Percentiles rank a stretch among this genome's conserved stretches.
Evolutionary conservation across 345 rosid species (phyloP).

Genomic region (Melastoma malabathricum): DNA sequence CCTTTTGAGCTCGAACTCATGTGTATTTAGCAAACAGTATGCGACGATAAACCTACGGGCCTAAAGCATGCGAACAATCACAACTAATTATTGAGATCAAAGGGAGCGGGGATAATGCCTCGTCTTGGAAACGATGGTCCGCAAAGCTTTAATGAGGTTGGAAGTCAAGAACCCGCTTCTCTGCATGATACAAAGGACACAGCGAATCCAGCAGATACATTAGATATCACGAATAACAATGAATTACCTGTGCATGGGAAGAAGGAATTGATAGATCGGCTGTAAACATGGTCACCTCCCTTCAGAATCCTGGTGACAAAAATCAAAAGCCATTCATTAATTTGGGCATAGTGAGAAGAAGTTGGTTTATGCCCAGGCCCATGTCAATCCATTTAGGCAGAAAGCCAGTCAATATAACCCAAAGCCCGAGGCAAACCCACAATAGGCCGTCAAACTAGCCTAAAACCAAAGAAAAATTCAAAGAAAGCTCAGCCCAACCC

Average conservation of each 20-base stretch:
- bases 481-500: no score
- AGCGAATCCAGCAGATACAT: conserved; percentile 22
- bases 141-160: conserved; percentile 14
- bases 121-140: conserved; percentile 9
- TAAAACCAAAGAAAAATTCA: no score
- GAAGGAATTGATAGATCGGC: conserved; percentile 14
- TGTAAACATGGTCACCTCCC: neutral
- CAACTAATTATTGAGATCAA: no score
- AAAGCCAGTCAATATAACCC: no score
- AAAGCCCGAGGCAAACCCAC: no score
- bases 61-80: no score
- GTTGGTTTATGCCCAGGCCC: conserved; percentile 13
- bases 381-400: conserved; percentile 7
- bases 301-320: conserved; percentile 2
- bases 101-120: conserved; percentile 12
- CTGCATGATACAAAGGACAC: conserved; percentile 3
- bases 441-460: no score
- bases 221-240: conserved; percentile 3
- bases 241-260: conserved; percentile 9
- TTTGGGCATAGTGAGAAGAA: no score
- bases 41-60: no score
- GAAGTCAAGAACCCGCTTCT: conserved; percentile 10
- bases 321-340: neutral
- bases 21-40: no score
- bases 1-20: no score